Base-by-base conservation (phyloP, 108 stramenopile genomes). In the Mediolabrus comicus region DNA sequence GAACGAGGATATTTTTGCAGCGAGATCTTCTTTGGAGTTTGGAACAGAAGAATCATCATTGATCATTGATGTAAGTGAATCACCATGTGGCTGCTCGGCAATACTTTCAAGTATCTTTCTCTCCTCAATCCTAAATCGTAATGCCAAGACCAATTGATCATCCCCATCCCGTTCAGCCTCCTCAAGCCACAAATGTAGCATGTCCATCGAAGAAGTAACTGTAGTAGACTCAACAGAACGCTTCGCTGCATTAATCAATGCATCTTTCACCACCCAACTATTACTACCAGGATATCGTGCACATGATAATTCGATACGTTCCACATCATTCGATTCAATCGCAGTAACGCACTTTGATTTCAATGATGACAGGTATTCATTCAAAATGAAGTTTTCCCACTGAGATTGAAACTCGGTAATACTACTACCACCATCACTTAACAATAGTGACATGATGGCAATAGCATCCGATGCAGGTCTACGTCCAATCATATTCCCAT, bases 91-190 rank as follows among this genome's bases (percentile, higher is more conserved):
- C n/a, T n/a, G n/a, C 36, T 46, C 17, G 34, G 65, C 67, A 62
- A 80, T 64, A 26, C 12, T 24, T 11, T 16, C 7, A 29, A 83
- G 63, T 14, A 84, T 39, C 35, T 79, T 77, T 30, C 77, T 67
- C 38, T 84, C 84, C 55, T 80, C 79, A 11, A 80, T 67, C 61
- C 84, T 82, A 73, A 83, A 83, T 27, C 66, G 61, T 28, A 80
- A 60, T 3, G 84, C 80, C 55, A 84, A 29, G 14, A 49, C 28
- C 46, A 68, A 13, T 53, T 30, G 49, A 16, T 67, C 59, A 5
- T 26, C 33, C 14, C 71, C 65, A 43, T 71, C 12, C 3, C 7
- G 17, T 43, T 71, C 55, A 0, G 74, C 79, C 30, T 53, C 36
- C 17, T 49, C 51, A 22, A 78, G 55, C 49, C 51, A 57, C 17